A percentile compares a stretch with the other conserved stretches of the same genome.
Evolutionary conservation across 192 early-diverging fungal species (phyloP).

Genomic region (Coemansia sp.): DNA sequence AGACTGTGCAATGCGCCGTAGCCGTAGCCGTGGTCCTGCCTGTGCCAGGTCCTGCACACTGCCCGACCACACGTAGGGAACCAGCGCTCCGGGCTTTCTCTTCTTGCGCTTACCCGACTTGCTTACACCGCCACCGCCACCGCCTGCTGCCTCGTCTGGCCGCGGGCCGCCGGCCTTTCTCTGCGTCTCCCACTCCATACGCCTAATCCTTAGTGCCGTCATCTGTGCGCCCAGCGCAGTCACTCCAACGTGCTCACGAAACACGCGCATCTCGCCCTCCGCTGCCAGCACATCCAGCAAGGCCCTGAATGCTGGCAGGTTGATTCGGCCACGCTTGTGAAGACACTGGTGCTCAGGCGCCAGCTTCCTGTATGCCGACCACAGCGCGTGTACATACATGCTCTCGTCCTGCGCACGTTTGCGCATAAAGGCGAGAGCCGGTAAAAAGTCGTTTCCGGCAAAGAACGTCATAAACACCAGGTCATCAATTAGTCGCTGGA

Average conservation of each 20-base stretch:
- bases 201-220: conserved; percentile 18
- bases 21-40: too few relatives aligned
- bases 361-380: conserved; percentile 44
- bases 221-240: conserved; percentile 22
- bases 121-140: too few relatives aligned
- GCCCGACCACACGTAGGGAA: conserved; percentile 40
- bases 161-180: conserved; percentile 1
- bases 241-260: conserved; percentile 33
- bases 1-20: too few relatives aligned
- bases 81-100: neutral
- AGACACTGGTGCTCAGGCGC: conserved; percentile 42
- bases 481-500: conserved; percentile 84
- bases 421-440: conserved; percentile 54
- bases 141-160: neutral
- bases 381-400: conserved; percentile 52
- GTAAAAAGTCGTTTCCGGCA: conserved; percentile 95
- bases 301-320: conserved; percentile 31
- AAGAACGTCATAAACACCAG: conserved; percentile 91
- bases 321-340: conserved; percentile 54
- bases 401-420: too few relatives aligned
- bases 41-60: too few relatives aligned
- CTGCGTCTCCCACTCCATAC: conserved; percentile 19
- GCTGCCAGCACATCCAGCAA: conserved; percentile 49
- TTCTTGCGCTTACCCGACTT: conserved; percentile 1
- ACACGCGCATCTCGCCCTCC: conserved; percentile 54